These are phyloP conservation scores for Stagonosporopsis rhizophila DNA, from an alignment of 2,329 filamentous ascomycete species.

Conservation along the genomic window DNA sequence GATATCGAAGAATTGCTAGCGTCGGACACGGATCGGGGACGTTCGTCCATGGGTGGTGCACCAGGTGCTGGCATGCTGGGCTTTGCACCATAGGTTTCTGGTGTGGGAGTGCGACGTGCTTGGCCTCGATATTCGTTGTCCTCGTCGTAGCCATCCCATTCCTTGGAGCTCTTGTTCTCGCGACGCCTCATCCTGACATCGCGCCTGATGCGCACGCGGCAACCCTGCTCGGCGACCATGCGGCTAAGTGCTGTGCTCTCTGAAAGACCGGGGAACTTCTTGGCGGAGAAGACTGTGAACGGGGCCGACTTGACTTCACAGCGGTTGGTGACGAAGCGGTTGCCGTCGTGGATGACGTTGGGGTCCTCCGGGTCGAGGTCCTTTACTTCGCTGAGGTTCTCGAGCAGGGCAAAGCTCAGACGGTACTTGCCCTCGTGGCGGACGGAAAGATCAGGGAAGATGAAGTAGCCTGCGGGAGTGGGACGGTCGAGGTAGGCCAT, in stretches of 20 bases:
- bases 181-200: conserved; percentile 92
- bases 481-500: conserved; percentile 96
- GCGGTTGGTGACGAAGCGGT: conserved; percentile 76
- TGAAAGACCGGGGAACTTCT: conserved; percentile 95
- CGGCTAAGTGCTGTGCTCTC: conserved; percentile 90
- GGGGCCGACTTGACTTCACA: conserved; percentile 87
- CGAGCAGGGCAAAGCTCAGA: conserved; percentile 91
- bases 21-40: conserved; percentile 68
- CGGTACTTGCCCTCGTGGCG: conserved; percentile 93
- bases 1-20: conserved; percentile 55
- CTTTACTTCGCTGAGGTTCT: conserved; percentile 85
- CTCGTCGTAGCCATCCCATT: conserved; percentile 70
- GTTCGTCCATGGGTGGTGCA: conserved; percentile 48
- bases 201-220: conserved; percentile 91
- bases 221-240: conserved; percentile 93
- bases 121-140: conserved; percentile 57
- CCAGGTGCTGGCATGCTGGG: conserved; percentile 33
- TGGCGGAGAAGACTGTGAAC: conserved; percentile 92
- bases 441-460: conserved; percentile 96
- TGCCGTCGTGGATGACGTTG: conserved; percentile 50
- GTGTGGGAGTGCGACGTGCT: conserved; percentile 58
- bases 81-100: conserved; percentile 56
- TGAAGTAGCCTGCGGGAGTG: conserved; percentile 82
- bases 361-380: conserved; percentile 71
- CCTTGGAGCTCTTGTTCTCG: conserved; percentile 71